Evolutionary conservation across 139 green algal genomes (phyloP), one percentile per base, ranked within the genome.

Genomic region (Limnomonas spitsbergensis): DNA sequence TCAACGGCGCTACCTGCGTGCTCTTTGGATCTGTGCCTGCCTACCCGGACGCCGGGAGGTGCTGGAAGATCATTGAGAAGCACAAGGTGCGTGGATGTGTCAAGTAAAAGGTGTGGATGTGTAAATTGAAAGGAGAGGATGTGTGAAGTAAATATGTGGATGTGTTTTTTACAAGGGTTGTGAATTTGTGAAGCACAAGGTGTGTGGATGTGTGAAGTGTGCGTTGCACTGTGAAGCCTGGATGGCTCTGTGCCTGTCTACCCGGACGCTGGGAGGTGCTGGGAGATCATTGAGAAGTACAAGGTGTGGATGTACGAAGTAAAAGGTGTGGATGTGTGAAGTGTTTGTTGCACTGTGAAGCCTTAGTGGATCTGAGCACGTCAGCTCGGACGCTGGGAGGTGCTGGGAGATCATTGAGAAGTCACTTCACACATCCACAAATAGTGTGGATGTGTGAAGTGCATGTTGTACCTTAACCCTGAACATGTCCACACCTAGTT

Each of bases 321-420:
- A n/a, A n/a, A n/a, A n/a, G n/a, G n/a, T n/a, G 42, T 14, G 14
- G 42, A 56, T 56, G 42, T 56, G 47, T 56, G 47, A 9, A 56
- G 47, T 14, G 14, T 14, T 9, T 14, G 14, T 9, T 14, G 91
- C 86, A 7, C 89, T 85, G 14, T 70, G 86, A 32, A 86, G 99
- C 20, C 77, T 99, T 38, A 97, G 98, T 84, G 95, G 97, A 83
- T 94, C 94, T 38, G 84, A 95, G 39, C 95, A 94, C 75, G 95
- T 88, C 20, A 93, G 95, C 80, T 92, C 94, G 0, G 89, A 92
- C 38, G 81, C 93, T 9, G 90, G 86, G 32, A 88, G 96, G n/a
- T 95, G 83, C 80, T 99, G 96, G 96, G 82, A 91, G n/a, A 86
- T 98, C 27, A 81, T 95, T 1, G 92, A 98, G 72, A 96, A 97